Base-by-base conservation (phyloP, 73 alveolate genomes). In the Blepharisma japonicum region DNA sequence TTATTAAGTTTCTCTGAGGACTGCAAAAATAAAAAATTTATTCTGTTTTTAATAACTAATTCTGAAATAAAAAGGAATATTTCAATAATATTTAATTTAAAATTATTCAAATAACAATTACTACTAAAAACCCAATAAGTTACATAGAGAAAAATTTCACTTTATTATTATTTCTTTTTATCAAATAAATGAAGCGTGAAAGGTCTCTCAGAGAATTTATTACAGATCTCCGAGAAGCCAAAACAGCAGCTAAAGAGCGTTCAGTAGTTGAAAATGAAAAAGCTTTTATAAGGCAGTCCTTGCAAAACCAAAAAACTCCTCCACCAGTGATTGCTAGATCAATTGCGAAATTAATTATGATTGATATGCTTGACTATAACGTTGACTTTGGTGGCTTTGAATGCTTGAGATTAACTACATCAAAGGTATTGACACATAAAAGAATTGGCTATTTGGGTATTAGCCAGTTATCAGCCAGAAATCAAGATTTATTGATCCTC, bases 201-300 rank as follows among this genome's bases (percentile, higher is more conserved):
- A 14, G 20, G 77, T n/a, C 14, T 11, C 77, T 45, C 42, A 45
- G 42, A 21, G 14, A 71, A 27, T 71, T 48, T 18, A 48, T 70
- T 21, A 68, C 42, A 14, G 74, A 61, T 61, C 14, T 61, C 74
- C 74, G 74, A 8, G 18, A 25, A 25, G 14, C 49, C 39, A 61
- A 61, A 25, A 61, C 74, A 8, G 74, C 74, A 61, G 74, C 74
- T 61, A 39, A 61, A 61, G 74, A 61, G 46, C 38, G 74, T 14
- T 14, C 14, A 25, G 23, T 61, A 14, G 23, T 61, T 25, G 74
- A 61, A 61, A n/a, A 61, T 3, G 74, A 61, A 61, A 61, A 61
- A 61, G 74, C 74, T 0, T 14, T 14, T 14, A 61, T 61, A n/a
- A n/a, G 74, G 23, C 47, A 14, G 47, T n/a, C 39, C 18, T 14